phyloP scores from a whole-genome alignment of 495 filamentous ascomycete genomes.

The Chaetomium fimeti region DNA sequence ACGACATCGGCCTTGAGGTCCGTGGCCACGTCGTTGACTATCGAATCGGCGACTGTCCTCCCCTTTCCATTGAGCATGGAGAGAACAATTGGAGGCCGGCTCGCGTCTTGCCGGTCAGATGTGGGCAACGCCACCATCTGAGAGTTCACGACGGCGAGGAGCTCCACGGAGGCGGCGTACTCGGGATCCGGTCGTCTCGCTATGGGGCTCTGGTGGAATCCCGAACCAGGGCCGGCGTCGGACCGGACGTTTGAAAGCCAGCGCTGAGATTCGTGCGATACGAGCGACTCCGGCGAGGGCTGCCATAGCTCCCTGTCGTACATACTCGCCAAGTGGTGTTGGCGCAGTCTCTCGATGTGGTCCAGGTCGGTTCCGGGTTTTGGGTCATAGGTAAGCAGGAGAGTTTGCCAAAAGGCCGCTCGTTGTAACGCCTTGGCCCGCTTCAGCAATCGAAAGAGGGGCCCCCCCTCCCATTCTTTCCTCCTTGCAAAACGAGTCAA shows the following conservation, averaged over 20 bases:
- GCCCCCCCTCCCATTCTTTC: background rate
- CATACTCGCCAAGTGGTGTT: constrained; percentile 16
- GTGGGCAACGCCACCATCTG: constrained; percentile 36
- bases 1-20: constrained; percentile 71
- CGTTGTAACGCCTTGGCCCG: constrained; percentile 13
- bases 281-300: background rate
- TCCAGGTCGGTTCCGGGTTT: constrained; percentile 9
- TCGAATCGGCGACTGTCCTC: constrained; percentile 29
- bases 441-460: constrained; percentile 6
- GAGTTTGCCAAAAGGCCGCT: constrained; percentile 21
- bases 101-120: constrained; percentile 28
- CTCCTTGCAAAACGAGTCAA: background rate
- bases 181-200: constrained; percentile 28
- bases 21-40: constrained; percentile 52
- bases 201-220: constrained; percentile 28
- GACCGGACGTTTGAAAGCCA: constrained; percentile 27
- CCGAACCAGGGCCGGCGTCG: constrained; percentile 7
- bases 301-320: constrained; percentile 22
- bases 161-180: constrained; percentile 37
- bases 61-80: constrained; percentile 41
- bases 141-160: constrained; percentile 39
- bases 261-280: constrained; percentile 21
- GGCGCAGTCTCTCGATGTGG: constrained; percentile 25
- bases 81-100: constrained; percentile 41
- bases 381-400: constrained; percentile 21